Base-by-base conservation (phyloP, 768 basidiomycete genomes). In the Tephrocybe rancida region DNA sequence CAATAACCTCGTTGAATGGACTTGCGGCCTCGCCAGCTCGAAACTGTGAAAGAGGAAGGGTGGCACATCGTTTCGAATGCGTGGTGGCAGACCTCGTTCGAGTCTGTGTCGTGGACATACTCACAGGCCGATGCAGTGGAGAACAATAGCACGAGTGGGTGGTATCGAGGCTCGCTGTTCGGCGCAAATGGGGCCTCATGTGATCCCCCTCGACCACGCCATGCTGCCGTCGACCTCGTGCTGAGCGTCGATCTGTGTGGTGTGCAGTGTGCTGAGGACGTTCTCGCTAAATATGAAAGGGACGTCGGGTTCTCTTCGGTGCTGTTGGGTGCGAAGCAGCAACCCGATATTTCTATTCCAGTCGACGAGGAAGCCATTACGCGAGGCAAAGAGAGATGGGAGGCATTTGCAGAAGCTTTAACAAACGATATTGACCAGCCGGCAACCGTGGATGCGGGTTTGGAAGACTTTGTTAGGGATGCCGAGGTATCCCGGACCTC, bases 191-290 rank as follows among this genome's bases (percentile, higher is more conserved):
- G 35, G 18, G 18, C 58, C 27, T 55, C 57, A 34, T 51, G 52
- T 14, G 48, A 43, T 24, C 55, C 56, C 42, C 49, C 48, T 26
- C 50, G 32, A 24, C 50, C 26, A 27, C 56, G 60, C 29, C 49
- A 48, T 50, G 32, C 57, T 48, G 41, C 25, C 37, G 38, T 24
- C n/a, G 55, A 59, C 42, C 68, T 61, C 29, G 52, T 55, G 35
- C 62, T 81, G 54, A 81, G 74, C 61, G 43, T 63, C 44, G 71
- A 75, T 27, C 67, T 77, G 29, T 65, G 70, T 50, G 80, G 78
- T 1, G 72, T 76, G 48, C 68, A 65, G 50, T 59, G 52, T 38
- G 77, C 74, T 6, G 48, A 65, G 54, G 74, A 73, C n/a, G 67
- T 67, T 7, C 44, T 80, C 10, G 54, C 55, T 52, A 49, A 60